A percentile compares a stretch with the other conserved stretches of the same genome.
phyloP scores from a whole-genome alignment of 257 asterid species.

The Nicotiana benthamiana region DNA sequence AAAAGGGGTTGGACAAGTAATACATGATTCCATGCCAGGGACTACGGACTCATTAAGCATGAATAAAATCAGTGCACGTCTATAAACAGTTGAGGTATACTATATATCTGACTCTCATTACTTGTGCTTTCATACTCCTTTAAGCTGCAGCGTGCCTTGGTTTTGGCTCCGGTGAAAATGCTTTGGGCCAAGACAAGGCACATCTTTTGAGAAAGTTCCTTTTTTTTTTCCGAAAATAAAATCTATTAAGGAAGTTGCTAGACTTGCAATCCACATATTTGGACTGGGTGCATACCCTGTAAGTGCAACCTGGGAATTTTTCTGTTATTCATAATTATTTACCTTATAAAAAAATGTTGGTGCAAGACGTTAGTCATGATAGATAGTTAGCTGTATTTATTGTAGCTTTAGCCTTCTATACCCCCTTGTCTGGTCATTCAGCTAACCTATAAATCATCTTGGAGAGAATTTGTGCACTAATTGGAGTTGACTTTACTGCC shows the following conservation, averaged over 20 bases:
- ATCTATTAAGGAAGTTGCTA: neutral
- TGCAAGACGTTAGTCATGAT: no score
- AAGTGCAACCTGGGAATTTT: neutral
- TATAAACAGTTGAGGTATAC: conserved; percentile 1
- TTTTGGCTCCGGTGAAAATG: neutral
- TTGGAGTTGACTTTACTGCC: no score
- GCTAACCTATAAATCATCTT: no score
- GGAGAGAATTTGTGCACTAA: no score
- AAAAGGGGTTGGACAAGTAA: neutral
- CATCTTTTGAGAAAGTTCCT: neutral
- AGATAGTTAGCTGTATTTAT: no score
- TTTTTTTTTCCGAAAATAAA: neutral
- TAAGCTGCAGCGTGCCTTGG: neutral
- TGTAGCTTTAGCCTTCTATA: no score
- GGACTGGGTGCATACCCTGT: neutral
- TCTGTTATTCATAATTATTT: neutral
- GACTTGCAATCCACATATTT: neutral
- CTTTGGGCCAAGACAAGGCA: neutral
- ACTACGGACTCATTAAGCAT: conserved; percentile 3
- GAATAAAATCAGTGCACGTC: conserved; percentile 17
- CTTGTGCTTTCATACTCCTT: neutral
- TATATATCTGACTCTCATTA: neutral
- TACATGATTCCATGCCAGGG: conserved; percentile 4
- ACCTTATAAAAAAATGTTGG: neutral
- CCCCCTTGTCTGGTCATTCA: no score